Evolutionary conservation across 23 red algal species (phyloP), one percentile per base, ranked within the genome.

Genomic region (Gracilaria domingensis): DNA sequence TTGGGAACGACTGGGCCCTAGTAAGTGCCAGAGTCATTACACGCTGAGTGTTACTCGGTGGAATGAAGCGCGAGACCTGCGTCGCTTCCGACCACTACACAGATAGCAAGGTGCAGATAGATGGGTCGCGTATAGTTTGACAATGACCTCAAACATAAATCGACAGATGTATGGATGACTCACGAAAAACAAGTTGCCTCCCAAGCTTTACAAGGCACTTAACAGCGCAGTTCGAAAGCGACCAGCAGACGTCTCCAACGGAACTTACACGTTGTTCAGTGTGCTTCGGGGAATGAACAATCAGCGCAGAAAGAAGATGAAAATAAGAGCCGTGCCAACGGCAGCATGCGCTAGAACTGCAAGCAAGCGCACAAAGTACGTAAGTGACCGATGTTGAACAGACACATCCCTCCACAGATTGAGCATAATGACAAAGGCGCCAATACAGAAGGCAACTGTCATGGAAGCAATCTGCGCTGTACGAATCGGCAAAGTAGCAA

Each of bases 361-460:
- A n/a, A 92, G 18, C 38, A 92, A 62, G 4, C 89, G 55, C 77
- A 92, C 89, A 84, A 92, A 84, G 79, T 92, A 92, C 11, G 89
- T 92, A 38, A 92, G 70, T 18, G 77, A 83, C 3, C 69, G 59
- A 84, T 92, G 89, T 34, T 83, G 55, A 8, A 92, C 79, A 50
- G 69, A 69, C 28, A 92, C 89, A 76, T 92, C 92, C 26, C 92
- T 70, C 92, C 92, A 94, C 25, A 94, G 36, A 62, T 94, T 94
- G 55, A 94, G 76, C 83, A 94, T 88, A 74, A 94, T 81, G 29
- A 94, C 82, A 29, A 64, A 69, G 16, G 82, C 82, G 25, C 92
- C 84, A 24, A 94, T 79, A 14, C 64, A 50, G 84, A 94, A 94
- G 65, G 92, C 82, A 24, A 47, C 85, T 17, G 75, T 66, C 79